Base-by-base conservation (phyloP, 768 basidiomycete genomes). In the Pleurotus giganteus region DNA sequence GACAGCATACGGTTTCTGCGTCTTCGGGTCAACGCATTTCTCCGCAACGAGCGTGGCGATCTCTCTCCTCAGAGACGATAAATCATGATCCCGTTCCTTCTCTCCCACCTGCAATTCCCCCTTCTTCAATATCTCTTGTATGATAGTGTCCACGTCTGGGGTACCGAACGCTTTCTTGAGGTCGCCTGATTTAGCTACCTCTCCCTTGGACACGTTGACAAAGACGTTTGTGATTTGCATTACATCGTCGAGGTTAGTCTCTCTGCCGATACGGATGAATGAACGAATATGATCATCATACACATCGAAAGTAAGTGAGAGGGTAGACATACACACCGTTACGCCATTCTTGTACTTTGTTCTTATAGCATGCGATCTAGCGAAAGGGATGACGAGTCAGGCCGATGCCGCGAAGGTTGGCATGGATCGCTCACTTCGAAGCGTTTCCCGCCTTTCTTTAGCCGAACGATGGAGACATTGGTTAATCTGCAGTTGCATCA, bases 91-190 rank as follows among this genome's bases (percentile, higher is more conserved):
- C 21, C 97, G 85, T 66, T 99, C 97, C 68, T 98, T 97, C 65
- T 98, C 96, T 34, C 91, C 91, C 27, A 98, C 91, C 74, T 99
- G 97, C 2, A 99, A 75, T 66, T 99, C 97, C 17, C 97, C 97
- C 71, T 97, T 96, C 68, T 88, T 89, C 37, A 99, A 71, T 59
- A 99, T 97, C 84, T 96, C 91, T 65, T 86, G 85, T 17, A 96
- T 88, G 57, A 89, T 85, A 26, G 86, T 83, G 47, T 80, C 67
- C 24, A 85, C 74, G 43, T 89, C 84, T 1, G 81, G 77, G 42
- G 88, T 95, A 11, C 85, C 86, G 65, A 98, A 99, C 0, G 89
- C 87, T 70, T 98, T 98, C 69, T 92, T 81, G 45, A 98, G 85
- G 65, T 99, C 96, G 23, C 85, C 86, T 43, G 82, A 79, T 66